phyloP scores from a whole-genome alignment of 768 basidiomycete species.

The Wakefieldia striispora region DNA sequence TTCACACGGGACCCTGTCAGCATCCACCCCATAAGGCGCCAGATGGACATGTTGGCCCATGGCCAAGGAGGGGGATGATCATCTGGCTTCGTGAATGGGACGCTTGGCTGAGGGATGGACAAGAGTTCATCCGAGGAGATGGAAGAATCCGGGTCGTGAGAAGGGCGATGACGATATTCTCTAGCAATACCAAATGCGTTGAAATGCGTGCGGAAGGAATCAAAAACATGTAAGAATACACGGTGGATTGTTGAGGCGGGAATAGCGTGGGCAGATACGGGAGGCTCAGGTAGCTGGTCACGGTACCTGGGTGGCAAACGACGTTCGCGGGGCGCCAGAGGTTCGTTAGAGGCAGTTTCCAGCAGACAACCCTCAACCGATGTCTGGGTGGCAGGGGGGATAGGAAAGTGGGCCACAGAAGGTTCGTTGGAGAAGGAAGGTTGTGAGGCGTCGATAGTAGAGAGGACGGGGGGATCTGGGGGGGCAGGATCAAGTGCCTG shows the following conservation, averaged over 20 bases:
- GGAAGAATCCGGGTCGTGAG: neutral
- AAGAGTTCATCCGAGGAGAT: neutral
- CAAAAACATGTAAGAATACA: neutral
- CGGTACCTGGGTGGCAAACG: neutral
- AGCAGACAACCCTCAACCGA: too few species aligned
- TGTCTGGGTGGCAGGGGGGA: too few species aligned
- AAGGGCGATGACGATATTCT: neutral
- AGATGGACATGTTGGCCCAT: conserved; percentile 1
- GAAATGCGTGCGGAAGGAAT: too few species aligned
- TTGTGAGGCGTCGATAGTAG: too few species aligned
- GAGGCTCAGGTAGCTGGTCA: neutral
- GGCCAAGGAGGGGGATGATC: too few species aligned
- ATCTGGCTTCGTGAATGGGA: too few species aligned
- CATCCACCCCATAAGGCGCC: neutral
- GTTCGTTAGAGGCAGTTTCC: too few species aligned
- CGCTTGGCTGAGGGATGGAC: neutral
- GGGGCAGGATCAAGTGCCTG: too few species aligned
- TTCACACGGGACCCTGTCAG: neutral
- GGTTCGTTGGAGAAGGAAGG: too few species aligned
- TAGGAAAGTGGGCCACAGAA: too few species aligned
- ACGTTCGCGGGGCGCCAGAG: too few species aligned
- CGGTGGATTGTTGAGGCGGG: neutral
- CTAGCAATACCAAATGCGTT: neutral
- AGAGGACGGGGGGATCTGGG: too few species aligned
- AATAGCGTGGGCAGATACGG: neutral